These are phyloP conservation scores for Leccinum subfulvum DNA, from an alignment of 1,284 basidiomycete species.

Conservation along the genomic window DNA sequence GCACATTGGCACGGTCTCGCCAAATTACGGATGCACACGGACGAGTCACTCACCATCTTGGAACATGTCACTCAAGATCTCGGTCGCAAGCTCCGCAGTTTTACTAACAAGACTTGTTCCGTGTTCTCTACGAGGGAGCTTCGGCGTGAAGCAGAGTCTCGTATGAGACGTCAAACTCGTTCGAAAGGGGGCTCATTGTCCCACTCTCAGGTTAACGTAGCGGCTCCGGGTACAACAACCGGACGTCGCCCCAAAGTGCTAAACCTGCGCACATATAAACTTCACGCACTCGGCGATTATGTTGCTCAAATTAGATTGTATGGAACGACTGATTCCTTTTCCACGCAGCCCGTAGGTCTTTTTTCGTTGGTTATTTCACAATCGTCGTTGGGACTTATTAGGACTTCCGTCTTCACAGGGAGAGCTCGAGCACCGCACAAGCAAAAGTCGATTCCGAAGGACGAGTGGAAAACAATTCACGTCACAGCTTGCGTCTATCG, in stretches of 20 bases:
- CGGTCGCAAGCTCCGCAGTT: not conserved
- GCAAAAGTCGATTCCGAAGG: not conserved
- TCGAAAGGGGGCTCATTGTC: not conserved
- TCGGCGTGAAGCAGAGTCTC: not conserved
- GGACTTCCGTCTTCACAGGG: not conserved
- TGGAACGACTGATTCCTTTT: not conserved
- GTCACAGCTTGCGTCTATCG: not conserved
- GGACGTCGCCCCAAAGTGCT: not conserved
- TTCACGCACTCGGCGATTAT: not conserved
- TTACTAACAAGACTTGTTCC: not conserved
- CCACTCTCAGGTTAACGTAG: not conserved
- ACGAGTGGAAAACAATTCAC: not conserved
- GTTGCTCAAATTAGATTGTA: not conserved
- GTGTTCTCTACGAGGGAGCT: not conserved
- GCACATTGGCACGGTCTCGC: not conserved
- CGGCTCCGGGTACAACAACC: not conserved
- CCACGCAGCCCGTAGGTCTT: not conserved
- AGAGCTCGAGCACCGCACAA: not conserved
- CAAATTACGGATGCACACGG: not conserved
- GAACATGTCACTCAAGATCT: not conserved
- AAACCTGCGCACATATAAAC: not conserved
- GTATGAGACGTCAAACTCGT: not conserved
- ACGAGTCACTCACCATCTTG: not conserved
- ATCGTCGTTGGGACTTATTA: not conserved
- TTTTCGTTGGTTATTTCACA: not conserved